phyloP scores from a whole-genome alignment of 768 basidiomycete species.

The Paxillus involutus region DNA sequence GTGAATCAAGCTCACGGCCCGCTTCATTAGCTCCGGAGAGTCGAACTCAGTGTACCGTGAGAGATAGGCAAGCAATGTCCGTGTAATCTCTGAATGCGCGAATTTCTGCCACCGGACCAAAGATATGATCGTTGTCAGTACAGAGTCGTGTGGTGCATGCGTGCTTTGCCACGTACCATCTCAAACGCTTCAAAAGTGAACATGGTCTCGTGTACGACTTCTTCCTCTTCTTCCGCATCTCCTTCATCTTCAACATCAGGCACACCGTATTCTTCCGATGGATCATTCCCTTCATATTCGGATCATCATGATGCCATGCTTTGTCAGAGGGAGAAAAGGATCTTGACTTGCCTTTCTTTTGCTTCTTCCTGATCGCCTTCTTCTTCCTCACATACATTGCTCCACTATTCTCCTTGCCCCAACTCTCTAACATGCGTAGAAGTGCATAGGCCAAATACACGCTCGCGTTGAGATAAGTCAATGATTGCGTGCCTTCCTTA shows the following conservation, averaged over 20 bases:
- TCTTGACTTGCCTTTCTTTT: constrained; percentile 45
- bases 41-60: constrained; percentile 81
- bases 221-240: constrained; percentile 59
- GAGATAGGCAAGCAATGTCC: constrained; percentile 82
- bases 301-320: constrained; percentile 8
- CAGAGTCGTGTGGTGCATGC: constrained; percentile 13
- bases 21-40: constrained; percentile 78
- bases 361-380: constrained; percentile 53
- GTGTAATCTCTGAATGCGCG: constrained; percentile 80
- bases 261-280: constrained; percentile 58
- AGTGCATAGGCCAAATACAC: constrained; percentile 83
- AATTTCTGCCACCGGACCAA: constrained; percentile 65
- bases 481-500: constrained; percentile 74
- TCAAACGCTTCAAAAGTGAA: constrained; percentile 94
- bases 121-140: constrained; percentile 18
- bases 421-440: constrained; percentile 87
- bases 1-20: constrained; percentile 86
- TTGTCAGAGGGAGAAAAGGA: constrained; percentile 20
- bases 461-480: constrained; percentile 85
- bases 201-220: constrained; percentile 75
- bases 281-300: constrained; percentile 32
- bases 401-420: constrained; percentile 68
- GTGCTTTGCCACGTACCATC: constrained; percentile 51
- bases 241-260: constrained; percentile 68
- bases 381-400: constrained; percentile 73